Evolutionary conservation across 1,139 yeast species (phyloP).

Genomic region (Arxiozyma heterogenica): DNA sequence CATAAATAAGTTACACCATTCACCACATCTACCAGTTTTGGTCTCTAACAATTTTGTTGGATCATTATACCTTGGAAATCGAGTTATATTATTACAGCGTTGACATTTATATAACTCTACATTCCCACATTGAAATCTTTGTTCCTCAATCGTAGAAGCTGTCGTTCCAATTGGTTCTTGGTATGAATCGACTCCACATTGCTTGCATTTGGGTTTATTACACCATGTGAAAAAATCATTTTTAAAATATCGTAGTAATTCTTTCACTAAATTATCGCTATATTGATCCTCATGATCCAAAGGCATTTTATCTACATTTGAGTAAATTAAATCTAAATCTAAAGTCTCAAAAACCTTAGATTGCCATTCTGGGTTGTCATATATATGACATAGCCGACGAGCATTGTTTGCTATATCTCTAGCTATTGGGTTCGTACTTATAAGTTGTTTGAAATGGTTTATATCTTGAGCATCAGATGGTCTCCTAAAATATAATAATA

Average conservation of each 20-base stretch:
- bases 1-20: slow-evolving; percentile 84
- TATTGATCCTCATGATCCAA: slow-evolving; percentile 38
- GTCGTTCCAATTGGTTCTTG: slow-evolving; percentile 30
- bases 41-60: slow-evolving; percentile 53
- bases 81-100: slow-evolving; percentile 38
- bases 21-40: slow-evolving; percentile 83
- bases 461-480: slow-evolving; percentile 19
- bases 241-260: slow-evolving; percentile 67
- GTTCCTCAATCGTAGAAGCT: slow-evolving; percentile 37
- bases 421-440: slow-evolving; percentile 19
- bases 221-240: slow-evolving; percentile 78
- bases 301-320: slow-evolving; percentile 33
- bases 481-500: slow-evolving; percentile 4
- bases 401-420: slow-evolving; percentile 16
- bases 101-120: slow-evolving; percentile 60
- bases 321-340: slow-evolving; percentile 29
- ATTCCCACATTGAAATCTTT: slow-evolving; percentile 36
- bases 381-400: slow-evolving; percentile 19
- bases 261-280: slow-evolving; percentile 63
- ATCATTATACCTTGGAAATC: slow-evolving; percentile 72
- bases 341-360: slow-evolving; percentile 33
- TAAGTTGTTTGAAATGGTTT: slow-evolving; percentile 14
- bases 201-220: slow-evolving; percentile 54
- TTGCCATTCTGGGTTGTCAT: slow-evolving; percentile 27
- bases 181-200: slow-evolving; percentile 38